phyloP scores from a whole-genome alignment of 106 monocot species.

The Dendrobium officinale region DNA sequence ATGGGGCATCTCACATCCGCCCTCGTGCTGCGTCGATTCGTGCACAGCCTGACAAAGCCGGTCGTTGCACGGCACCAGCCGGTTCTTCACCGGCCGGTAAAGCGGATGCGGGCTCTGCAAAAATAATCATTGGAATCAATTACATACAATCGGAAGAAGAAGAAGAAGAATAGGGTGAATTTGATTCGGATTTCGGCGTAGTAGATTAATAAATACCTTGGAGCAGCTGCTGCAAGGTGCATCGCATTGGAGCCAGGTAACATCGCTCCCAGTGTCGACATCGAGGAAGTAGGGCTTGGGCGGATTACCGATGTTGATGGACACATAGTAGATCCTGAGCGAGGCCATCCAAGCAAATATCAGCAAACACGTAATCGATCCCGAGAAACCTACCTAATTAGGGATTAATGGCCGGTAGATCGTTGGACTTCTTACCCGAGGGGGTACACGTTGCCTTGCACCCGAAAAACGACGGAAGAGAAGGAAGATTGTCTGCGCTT shows the following conservation, averaged over 20 bases:
- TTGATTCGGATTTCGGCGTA: background rate
- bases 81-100: conserved; percentile 50
- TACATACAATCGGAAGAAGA: background rate
- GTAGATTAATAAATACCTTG: conserved; percentile 26
- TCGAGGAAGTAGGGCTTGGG: conserved; percentile 89
- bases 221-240: conserved; percentile 79
- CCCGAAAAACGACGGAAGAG: conserved; percentile 70
- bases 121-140: background rate
- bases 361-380: background rate
- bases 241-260: conserved; percentile 95
- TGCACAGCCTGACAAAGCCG: conserved; percentile 50
- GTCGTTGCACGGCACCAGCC: conserved; percentile 57
- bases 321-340: conserved; percentile 36
- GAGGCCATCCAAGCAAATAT: background rate
- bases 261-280: conserved; percentile 94
- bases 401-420: background rate
- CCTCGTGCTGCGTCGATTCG: background rate
- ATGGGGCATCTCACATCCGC: conserved; percentile 21
- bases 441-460: conserved; percentile 85
- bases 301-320: conserved; percentile 69
- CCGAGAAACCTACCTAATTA: background rate
- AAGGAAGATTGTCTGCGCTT: background rate
- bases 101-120: conserved; percentile 73
- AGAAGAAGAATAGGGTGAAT: background rate
- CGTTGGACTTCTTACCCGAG: conserved; percentile 36